phyloP scores from a whole-genome alignment of 129 eudicot genomes.

The Tagetes patula region DNA sequence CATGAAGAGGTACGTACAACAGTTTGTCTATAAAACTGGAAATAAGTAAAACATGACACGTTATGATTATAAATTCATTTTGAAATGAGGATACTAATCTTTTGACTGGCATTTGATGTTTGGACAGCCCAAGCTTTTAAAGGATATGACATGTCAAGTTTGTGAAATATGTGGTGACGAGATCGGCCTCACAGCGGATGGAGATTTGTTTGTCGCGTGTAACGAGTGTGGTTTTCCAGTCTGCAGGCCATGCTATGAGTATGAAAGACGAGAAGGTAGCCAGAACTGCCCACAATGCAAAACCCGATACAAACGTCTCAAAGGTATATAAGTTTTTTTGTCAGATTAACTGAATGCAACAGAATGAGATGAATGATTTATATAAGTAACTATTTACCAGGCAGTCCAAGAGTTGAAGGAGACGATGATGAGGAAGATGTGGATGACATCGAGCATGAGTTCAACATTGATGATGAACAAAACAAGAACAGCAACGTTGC shows the following conservation, averaged over 20 bases:
- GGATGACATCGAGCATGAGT: conserved; percentile 93
- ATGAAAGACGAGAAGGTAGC: conserved; percentile 93
- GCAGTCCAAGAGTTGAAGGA: conserved; percentile 98
- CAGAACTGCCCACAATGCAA: conserved; percentile 95
- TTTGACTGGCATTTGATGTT: conserved; percentile 17
- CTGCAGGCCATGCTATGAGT: conserved; percentile 95
- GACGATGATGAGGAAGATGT: conserved; percentile 95
- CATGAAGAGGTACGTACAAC: conserved; percentile 74
- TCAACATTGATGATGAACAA: conserved; percentile 65
- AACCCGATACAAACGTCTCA: conserved; percentile 93
- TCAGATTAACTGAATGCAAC: background rate
- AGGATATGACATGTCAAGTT: conserved; percentile 87
- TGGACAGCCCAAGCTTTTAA: conserved; percentile 77
- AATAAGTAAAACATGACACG: background rate
- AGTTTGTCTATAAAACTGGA: background rate
- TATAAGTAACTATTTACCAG: conserved; percentile 16
- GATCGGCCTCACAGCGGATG: conserved; percentile 76
- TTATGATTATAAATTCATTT: background rate
- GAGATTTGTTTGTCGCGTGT: conserved; percentile 95
- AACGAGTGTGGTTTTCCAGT: conserved; percentile 98
- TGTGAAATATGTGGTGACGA: conserved; percentile 99
- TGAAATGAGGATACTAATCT: background rate
- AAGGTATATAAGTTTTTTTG: conserved; percentile 42
- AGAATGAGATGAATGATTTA: background rate
- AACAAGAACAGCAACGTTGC: conserved; percentile 75